A percentile compares a stretch with the other conserved stretches of the same genome.
These are phyloP conservation scores for Podila horticola DNA, from an alignment of 192 early-diverging fungal species.

Conservation along the genomic window DNA sequence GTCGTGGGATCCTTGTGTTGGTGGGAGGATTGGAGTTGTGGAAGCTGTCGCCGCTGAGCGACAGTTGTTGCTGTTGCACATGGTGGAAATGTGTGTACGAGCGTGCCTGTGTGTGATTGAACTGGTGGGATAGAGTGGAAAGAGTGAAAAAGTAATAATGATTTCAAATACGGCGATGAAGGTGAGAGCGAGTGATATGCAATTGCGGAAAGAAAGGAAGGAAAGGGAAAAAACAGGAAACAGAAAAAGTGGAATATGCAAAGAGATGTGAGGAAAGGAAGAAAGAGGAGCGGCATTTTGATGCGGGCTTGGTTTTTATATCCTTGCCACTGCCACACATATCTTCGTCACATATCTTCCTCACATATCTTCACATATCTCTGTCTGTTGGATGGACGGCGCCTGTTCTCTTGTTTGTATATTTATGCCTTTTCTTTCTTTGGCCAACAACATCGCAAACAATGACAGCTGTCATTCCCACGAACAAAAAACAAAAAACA, in stretches of 20 bases:
- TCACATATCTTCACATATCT: not conserved
- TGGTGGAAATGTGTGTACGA: not conserved
- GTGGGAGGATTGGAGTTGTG: not conserved
- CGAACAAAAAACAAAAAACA: no score
- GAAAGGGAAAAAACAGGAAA: not conserved
- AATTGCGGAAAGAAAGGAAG: not conserved
- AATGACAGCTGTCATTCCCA: no score
- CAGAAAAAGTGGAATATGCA: not conserved
- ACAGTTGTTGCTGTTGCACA: not conserved
- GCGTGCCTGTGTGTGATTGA: not conserved
- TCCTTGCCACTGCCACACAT: not conserved
- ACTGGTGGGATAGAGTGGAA: not conserved
- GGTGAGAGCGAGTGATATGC: no score
- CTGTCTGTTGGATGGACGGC: not conserved
- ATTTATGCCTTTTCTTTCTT: no score
- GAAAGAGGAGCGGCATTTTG: not conserved
- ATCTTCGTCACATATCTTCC: not conserved
- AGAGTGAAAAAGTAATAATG: not conserved
- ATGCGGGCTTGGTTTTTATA: not conserved
- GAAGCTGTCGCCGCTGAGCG: not conserved
- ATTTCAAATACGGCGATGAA: not conserved
- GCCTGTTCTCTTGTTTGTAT: not conserved
- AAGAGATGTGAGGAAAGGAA: not conserved
- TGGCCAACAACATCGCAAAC: no score
- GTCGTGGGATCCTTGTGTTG: not conserved